phyloP scores from a whole-genome alignment of 2,329 filamentous ascomycete genomes.

The Aspergillus aculeatinus region DNA sequence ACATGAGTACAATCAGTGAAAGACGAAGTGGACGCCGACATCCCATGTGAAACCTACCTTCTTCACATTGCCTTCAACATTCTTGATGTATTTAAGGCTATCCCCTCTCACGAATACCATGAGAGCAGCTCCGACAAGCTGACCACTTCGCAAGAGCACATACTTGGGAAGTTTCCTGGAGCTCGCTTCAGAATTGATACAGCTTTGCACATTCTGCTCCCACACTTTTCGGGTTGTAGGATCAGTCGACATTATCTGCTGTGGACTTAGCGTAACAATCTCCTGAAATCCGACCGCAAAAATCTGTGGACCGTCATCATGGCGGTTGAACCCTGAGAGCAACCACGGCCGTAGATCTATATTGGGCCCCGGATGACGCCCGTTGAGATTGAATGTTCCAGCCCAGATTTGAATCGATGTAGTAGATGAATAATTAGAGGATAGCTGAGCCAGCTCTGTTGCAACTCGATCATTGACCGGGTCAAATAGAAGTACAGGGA shows the following conservation, averaged over 20 bases:
- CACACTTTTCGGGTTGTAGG: conserved; percentile 79
- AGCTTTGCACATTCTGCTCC: conserved; percentile 77
- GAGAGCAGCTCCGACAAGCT: conserved; percentile 89
- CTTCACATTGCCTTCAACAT: conserved; percentile 93
- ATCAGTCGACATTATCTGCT: conserved; percentile 99
- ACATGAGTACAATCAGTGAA: not conserved
- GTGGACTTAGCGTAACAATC: conserved; percentile 94
- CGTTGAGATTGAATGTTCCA: conserved; percentile 94
- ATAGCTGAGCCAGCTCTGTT: conserved; percentile 66
- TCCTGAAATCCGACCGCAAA: conserved; percentile 94
- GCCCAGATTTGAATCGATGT: conserved; percentile 76
- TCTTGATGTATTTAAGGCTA: conserved; percentile 78
- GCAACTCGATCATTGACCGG: conserved; percentile 91
- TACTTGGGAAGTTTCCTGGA: conserved; percentile 71
- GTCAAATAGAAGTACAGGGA: conserved; percentile 82
- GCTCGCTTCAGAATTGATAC: conserved; percentile 70
- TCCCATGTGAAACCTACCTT: conserved; percentile 54
- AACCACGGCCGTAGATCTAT: conserved; percentile 85
- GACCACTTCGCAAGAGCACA: conserved; percentile 84
- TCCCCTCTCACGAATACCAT: conserved; percentile 87
- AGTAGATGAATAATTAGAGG: conserved; percentile 70
- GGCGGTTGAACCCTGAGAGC: conserved; percentile 58
- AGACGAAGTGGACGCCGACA: conserved; percentile 29
- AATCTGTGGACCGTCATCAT: conserved; percentile 72
- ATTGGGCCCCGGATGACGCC: conserved; percentile 72